Percentiles rank a stretch among this genome's conserved stretches.
Evolutionary conservation across 345 rosid species (phyloP).

Genomic region (Geranium rotundifolium): DNA sequence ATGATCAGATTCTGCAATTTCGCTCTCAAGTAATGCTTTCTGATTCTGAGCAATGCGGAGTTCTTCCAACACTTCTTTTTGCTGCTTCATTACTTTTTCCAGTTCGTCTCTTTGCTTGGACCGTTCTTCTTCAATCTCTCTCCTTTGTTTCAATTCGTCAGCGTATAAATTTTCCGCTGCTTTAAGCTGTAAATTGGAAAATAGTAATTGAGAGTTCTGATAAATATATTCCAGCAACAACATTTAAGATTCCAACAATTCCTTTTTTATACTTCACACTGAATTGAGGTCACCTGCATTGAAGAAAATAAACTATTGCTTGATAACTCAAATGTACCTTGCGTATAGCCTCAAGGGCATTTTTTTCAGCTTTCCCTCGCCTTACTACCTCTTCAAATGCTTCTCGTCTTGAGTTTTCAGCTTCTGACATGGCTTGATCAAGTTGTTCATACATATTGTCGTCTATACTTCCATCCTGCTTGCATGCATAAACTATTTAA

Average conservation of each 20-base stretch:
- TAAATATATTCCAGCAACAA: no score
- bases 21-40: constrained; percentile 2
- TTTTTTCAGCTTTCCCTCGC: constrained; percentile 62
- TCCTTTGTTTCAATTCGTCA: constrained; percentile 23
- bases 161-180: constrained; percentile 25
- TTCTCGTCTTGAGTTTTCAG: constrained; percentile 46
- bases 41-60: not conserved
- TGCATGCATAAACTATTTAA: constrained; percentile 12
- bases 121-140: constrained; percentile 21
- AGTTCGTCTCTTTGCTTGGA: constrained; percentile 17
- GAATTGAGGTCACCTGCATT: not conserved
- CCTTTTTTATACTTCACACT: not conserved
- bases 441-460: constrained; percentile 41
- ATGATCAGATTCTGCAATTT: constrained; percentile 2
- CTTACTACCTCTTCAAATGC: constrained; percentile 49
- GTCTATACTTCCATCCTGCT: constrained; percentile 49
- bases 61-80: not conserved
- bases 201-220: no score
- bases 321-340: constrained; percentile 30
- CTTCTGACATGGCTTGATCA: constrained; percentile 41
- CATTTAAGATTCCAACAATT: not conserved
- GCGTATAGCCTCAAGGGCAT: constrained; percentile 50
- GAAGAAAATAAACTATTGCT: no score
- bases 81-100: constrained; percentile 20
- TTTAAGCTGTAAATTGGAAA: constrained; percentile 18